Evolutionary conservation across 805 yeast genomes (phyloP).

Genomic region (Candida anglica): DNA sequence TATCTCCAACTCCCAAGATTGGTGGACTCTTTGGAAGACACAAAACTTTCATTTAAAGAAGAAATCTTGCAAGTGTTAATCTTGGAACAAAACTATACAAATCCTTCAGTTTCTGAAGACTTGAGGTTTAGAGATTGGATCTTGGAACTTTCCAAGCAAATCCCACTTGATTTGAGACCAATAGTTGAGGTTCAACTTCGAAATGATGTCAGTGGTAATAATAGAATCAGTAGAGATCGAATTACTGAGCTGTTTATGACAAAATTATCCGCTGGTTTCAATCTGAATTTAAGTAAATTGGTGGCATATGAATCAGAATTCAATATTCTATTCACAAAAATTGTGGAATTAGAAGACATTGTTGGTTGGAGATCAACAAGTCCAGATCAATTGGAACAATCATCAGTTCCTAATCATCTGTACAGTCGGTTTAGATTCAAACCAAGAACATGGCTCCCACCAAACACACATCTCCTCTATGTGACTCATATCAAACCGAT

Average conservation of each 20-base stretch:
- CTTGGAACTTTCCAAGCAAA: conserved; percentile 44
- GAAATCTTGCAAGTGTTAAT: conserved; percentile 56
- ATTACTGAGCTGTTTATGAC: conserved; percentile 44
- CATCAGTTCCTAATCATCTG: too few relatives aligned
- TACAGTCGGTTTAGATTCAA: too few relatives aligned
- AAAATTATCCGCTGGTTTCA: conserved; percentile 48
- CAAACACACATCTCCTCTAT: neutral
- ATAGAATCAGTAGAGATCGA: conserved; percentile 24
- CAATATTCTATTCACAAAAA: conserved; percentile 43
- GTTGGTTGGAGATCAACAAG: neutral
- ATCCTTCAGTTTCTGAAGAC: conserved; percentile 18
- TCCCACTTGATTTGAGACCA: conserved; percentile 37
- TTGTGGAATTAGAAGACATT: conserved; percentile 55
- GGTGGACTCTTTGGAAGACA: conserved; percentile 61
- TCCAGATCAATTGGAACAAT: neutral
- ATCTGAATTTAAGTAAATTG: conserved; percentile 47
- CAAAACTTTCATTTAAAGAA: conserved; percentile 59
- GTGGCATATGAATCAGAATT: conserved; percentile 58
- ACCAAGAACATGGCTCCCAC: neutral
- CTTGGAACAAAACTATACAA: conserved; percentile 42
- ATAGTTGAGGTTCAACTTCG: conserved; percentile 26
- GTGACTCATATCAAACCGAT: conserved; percentile 37
- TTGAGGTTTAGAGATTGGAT: conserved; percentile 61
- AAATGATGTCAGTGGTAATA: conserved; percentile 10
- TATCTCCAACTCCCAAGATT: conserved; percentile 55